These are phyloP conservation scores for Dothidotthia symphoricarpi DNA, from an alignment of 2,329 filamentous ascomycete species.

Conservation along the genomic window DNA sequence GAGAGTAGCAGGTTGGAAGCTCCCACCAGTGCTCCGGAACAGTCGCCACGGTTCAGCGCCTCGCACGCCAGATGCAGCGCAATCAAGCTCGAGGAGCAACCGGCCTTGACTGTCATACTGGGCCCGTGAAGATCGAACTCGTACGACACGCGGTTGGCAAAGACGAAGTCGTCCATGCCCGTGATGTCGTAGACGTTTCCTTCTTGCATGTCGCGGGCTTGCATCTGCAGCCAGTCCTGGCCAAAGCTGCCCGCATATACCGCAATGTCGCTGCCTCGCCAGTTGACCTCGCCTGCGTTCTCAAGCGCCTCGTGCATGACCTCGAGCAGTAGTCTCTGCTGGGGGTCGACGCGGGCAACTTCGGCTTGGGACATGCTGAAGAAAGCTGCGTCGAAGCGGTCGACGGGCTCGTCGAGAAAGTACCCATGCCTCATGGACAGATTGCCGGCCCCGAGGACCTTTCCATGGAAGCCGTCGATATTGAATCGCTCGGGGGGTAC, in stretches of 20 bases:
- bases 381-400: conserved; percentile 14
- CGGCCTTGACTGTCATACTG: conserved; percentile 18
- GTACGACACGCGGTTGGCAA: conserved; percentile 25
- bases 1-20: conserved; percentile 13
- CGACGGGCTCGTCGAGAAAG: conserved; percentile 9
- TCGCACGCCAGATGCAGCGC: conserved; percentile 14
- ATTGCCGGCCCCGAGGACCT: not conserved
- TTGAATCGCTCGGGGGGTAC: no score
- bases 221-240: conserved; percentile 13
- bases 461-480: no score
- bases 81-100: conserved; percentile 18
- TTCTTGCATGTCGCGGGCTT: not conserved
- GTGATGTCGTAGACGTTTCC: conserved; percentile 3
- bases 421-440: conserved; percentile 8
- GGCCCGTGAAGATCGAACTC: conserved; percentile 22
- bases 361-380: conserved; percentile 14
- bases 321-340: conserved; percentile 27
- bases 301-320: conserved; percentile 39
- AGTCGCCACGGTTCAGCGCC: conserved; percentile 15
- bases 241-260: conserved; percentile 31
- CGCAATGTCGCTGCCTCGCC: conserved; percentile 29
- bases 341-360: conserved; percentile 16
- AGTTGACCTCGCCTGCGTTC: conserved; percentile 18
- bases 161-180: conserved; percentile 10
- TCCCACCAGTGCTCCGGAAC: conserved; percentile 16